phyloP scores from a whole-genome alignment of 352 stramenopile species.

The Pythium dissotocum region DNA sequence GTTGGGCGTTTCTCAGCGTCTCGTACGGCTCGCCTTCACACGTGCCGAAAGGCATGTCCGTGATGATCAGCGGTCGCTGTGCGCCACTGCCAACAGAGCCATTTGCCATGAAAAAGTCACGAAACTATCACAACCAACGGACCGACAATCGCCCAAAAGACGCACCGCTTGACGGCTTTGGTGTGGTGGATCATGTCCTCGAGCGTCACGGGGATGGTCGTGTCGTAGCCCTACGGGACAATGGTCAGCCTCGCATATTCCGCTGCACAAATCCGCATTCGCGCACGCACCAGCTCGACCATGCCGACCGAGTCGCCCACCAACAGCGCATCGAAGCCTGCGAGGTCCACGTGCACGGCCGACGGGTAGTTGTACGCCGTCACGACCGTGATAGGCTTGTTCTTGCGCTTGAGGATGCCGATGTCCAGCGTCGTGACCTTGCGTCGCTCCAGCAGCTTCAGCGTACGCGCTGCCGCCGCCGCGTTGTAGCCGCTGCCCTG shows the following conservation, averaged over 20 bases:
- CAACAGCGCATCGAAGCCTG: conserved; percentile 97
- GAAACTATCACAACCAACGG: neutral
- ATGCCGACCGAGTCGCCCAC: conserved; percentile 98
- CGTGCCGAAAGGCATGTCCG: conserved; percentile 98
- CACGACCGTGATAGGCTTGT: conserved; percentile 98
- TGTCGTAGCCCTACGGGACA: conserved; percentile 71
- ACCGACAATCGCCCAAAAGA: neutral
- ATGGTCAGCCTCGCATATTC: neutral
- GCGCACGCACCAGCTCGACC: conserved; percentile 96
- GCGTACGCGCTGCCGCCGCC: conserved; percentile 54
- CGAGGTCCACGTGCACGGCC: conserved; percentile 96
- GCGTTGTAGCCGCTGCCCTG: conserved; percentile 47
- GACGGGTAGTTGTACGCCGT: conserved; percentile 98
- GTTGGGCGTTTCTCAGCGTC: conserved; percentile 94
- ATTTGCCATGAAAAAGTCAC: neutral
- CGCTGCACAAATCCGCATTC: neutral
- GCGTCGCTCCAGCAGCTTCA: conserved; percentile 82
- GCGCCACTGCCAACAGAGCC: conserved; percentile 44
- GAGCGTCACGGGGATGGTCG: conserved; percentile 94
- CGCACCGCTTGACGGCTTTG: conserved; percentile 91
- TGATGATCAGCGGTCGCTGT: conserved; percentile 91
- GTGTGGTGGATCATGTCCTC: conserved; percentile 99
- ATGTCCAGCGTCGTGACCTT: conserved; percentile 87
- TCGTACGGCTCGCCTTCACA: conserved; percentile 93
- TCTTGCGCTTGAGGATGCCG: conserved; percentile 90